Conservation (phyloP, 768 basidiomycete genomes). For the Mrakia gelida region DNA sequence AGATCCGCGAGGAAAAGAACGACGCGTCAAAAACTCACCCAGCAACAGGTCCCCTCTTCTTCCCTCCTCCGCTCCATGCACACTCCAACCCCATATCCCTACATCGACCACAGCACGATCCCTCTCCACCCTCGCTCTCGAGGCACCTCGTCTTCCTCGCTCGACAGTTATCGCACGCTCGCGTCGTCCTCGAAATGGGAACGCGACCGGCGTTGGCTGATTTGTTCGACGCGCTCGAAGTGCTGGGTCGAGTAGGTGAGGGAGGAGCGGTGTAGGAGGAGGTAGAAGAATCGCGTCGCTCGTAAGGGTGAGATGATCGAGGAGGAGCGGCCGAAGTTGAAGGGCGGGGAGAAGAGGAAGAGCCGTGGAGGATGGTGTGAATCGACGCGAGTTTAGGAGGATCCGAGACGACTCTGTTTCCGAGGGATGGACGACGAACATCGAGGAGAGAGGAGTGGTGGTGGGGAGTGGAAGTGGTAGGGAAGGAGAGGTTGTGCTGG, state of each 20-base stretch:
- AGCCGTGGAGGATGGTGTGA: background rate
- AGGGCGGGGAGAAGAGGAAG: background rate
- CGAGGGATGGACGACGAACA: background rate
- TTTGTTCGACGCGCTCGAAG: background rate
- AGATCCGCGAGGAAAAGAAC: background rate
- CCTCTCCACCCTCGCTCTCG: slow-evolving; percentile 4
- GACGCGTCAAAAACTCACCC: slow-evolving; percentile 12
- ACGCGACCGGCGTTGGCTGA: background rate
- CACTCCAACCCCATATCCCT: slow-evolving; percentile 16
- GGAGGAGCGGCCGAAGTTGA: background rate
- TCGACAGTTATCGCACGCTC: slow-evolving; percentile 24
- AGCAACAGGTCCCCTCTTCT: slow-evolving; percentile 18
- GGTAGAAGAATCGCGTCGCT: background rate
- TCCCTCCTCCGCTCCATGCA: slow-evolving; percentile 20
- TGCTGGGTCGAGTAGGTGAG: background rate
- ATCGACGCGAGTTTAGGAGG: background rate
- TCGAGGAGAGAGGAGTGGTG: background rate
- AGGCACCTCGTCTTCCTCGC: slow-evolving; percentile 27
- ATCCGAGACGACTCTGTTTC: background rate
- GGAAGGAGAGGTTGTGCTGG: background rate
- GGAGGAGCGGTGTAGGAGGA: too few relatives aligned
- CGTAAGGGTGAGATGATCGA: background rate
- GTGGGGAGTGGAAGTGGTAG: too few relatives aligned
- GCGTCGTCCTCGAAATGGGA: slow-evolving; percentile 8
- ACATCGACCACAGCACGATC: slow-evolving; percentile 7